Evolutionary conservation across 192 early-diverging fungal genomes (phyloP), one percentile per base, ranked within the genome.

Genomic region (Diversispora eburnea): DNA sequence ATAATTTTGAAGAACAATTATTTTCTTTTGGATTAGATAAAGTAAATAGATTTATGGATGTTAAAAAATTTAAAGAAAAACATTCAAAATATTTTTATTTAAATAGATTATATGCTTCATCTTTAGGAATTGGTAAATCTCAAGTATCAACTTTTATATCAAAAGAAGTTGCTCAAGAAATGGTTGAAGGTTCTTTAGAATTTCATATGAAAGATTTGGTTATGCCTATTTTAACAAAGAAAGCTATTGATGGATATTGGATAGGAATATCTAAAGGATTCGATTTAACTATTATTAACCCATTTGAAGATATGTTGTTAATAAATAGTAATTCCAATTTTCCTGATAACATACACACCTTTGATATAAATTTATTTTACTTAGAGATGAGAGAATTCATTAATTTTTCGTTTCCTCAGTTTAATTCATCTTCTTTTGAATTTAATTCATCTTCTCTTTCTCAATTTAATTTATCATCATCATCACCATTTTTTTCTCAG

Each of bases 181-280:
- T 87, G 63, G 79, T 87, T 0, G 83, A 85, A 68, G 84, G 80
- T 12, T 64, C 77, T 17, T 45, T 87, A 9, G 82, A 85, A 57
- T 87, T 87, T 58, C 80, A 85, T 74, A 74, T 83, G n/a, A 87
- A 87, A 58, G 86, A 87, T 61, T 59, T 87, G 0, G 77, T 87
- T 3, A 83, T 87, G 63, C 81, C 82, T 10, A 77, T 73, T 43
- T 45, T 87, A 19, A 59, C 84, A 20, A 69, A 77, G 3, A 82
- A 82, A 41, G 83, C 86, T n/a, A 68, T 78, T 15, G 73, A 76
- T 47, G 78, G 75, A 25, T 19, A 80, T n/a, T 87, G 85, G 59
- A 69, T 84, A 46, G 86, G 84, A 54, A 83, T 87, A 41, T 83
- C 79, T 33, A 85, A 85, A 72, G 86, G 84, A n/a, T 67, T 87